Conservation (phyloP, 305 asterid genomes). For the Andrographis paniculata region DNA sequence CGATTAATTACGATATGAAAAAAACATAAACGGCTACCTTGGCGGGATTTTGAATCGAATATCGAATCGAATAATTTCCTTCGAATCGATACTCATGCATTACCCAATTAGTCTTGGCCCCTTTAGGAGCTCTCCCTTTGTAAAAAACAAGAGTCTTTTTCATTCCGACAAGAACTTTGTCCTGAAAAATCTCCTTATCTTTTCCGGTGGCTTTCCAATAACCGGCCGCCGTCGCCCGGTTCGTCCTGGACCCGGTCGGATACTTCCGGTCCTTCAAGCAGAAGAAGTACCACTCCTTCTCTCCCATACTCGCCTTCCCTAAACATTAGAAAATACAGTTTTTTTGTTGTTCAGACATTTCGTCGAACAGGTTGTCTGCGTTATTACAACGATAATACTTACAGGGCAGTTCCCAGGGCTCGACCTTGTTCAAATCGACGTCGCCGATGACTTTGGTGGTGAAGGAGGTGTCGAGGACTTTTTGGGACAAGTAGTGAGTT, state of each 20-base stretch:
- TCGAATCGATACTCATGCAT: slow-evolving; percentile 88
- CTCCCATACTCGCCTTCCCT: slow-evolving; percentile 79
- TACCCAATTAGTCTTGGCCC: slow-evolving; percentile 79
- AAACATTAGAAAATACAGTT: neutral
- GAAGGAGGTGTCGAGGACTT: slow-evolving; percentile 54
- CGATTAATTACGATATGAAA: slow-evolving; percentile 9
- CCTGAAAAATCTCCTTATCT: slow-evolving; percentile 68
- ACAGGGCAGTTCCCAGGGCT: slow-evolving; percentile 93
- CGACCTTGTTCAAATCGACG: slow-evolving; percentile 80
- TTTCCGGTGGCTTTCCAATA: slow-evolving; percentile 97
- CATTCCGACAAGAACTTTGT: slow-evolving; percentile 72
- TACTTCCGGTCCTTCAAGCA: slow-evolving; percentile 72
- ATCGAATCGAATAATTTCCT: slow-evolving; percentile 74
- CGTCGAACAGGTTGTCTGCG: too few relatives aligned
- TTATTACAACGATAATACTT: neutral
- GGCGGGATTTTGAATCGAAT: slow-evolving; percentile 40
- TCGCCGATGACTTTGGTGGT: slow-evolving; percentile 63
- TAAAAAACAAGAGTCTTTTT: slow-evolving; percentile 96
- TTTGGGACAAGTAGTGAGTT: slow-evolving; percentile 61
- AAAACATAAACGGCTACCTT: slow-evolving; percentile 28
- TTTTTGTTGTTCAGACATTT: too few relatives aligned
- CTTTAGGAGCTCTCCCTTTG: slow-evolving; percentile 76
- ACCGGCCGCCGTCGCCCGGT: slow-evolving; percentile 83
- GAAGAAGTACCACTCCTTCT: slow-evolving; percentile 85
- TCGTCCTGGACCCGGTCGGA: slow-evolving; percentile 77